A percentile compares a stretch with the other conserved stretches of the same genome.
These are phyloP conservation scores for Lactuca sativa DNA, from an alignment of 129 eudicot species.

Conservation along the genomic window DNA sequence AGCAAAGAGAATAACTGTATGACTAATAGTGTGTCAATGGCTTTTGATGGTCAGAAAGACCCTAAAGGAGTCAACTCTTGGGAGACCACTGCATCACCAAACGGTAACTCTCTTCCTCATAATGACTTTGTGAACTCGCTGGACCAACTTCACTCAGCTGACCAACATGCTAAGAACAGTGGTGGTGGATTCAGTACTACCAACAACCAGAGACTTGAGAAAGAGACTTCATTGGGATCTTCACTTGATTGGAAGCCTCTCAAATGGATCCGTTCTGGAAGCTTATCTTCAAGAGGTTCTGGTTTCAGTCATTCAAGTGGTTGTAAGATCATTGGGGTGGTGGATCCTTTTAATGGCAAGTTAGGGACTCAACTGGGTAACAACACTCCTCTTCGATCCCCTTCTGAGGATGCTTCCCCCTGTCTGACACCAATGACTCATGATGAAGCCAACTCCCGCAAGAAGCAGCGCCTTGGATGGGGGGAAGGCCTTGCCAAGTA, in stretches of 20 bases:
- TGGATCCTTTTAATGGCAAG: conserved; percentile 47
- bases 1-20: conserved; percentile 49
- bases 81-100: conserved; percentile 48
- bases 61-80: conserved; percentile 51
- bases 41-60: conserved; percentile 49
- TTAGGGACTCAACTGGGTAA: conserved; percentile 38
- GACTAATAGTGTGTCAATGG: conserved; percentile 28
- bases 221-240: conserved; percentile 50
- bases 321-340: conserved; percentile 66
- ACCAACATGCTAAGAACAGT: conserved; percentile 48
- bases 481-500: conserved; percentile 97
- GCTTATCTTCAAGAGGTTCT: conserved; percentile 74
- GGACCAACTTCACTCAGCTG: conserved; percentile 51
- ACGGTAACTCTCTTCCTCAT: conserved; percentile 49
- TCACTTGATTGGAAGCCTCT: conserved; percentile 79
- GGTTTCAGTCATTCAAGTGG: conserved; percentile 75
- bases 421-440: conserved; percentile 45
- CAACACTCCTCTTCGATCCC: conserved; percentile 45
- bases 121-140: conserved; percentile 42
- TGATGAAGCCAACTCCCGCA: conserved; percentile 67
- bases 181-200: conserved; percentile 43
- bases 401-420: conserved; percentile 53
- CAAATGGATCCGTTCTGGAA: conserved; percentile 86
- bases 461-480: conserved; percentile 98
- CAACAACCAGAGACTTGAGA: conserved; percentile 48